phyloP scores from a whole-genome alignment of 106 monocot species.

The Apostasia shenzhenica region DNA sequence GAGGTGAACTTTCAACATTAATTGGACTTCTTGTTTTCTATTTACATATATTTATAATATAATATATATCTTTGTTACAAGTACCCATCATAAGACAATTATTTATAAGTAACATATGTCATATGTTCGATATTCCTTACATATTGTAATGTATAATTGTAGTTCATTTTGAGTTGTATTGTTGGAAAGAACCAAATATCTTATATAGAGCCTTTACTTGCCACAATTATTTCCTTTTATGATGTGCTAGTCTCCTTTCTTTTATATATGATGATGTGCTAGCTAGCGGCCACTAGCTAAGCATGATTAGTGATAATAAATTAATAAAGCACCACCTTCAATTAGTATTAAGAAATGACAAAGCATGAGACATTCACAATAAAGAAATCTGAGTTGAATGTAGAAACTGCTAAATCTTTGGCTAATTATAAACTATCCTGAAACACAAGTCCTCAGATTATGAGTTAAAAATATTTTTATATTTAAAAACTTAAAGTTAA shows the following conservation, averaged over 20 bases:
- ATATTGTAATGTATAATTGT: slow-evolving; percentile 8
- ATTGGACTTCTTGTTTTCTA: no score
- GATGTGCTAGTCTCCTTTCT: not conserved
- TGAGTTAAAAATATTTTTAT: not conserved
- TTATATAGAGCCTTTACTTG: no score
- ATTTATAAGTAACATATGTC: not conserved
- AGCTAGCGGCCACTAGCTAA: slow-evolving; percentile 9
- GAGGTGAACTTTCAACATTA: no score
- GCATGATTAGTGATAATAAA: slow-evolving; percentile 25
- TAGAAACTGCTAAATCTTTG: slow-evolving; percentile 12
- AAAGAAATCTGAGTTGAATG: slow-evolving; percentile 11
- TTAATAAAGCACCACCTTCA: slow-evolving; percentile 11
- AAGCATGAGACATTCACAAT: slow-evolving; percentile 24
- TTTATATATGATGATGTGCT: not conserved
- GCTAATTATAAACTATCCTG: slow-evolving; percentile 13
- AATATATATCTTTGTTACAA: no score
- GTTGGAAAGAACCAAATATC: slow-evolving; percentile 11
- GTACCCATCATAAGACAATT: no score
- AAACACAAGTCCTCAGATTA: no score
- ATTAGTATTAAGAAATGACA: slow-evolving; percentile 22
- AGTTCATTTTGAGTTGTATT: slow-evolving; percentile 28
- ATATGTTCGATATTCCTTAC: slow-evolving; percentile 20
- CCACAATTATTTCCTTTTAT: not conserved
- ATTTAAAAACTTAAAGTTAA: not conserved
- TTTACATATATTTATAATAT: no score